Evolutionary conservation across 345 rosid species (phyloP).

Genomic region (Sapria himalayana): DNA sequence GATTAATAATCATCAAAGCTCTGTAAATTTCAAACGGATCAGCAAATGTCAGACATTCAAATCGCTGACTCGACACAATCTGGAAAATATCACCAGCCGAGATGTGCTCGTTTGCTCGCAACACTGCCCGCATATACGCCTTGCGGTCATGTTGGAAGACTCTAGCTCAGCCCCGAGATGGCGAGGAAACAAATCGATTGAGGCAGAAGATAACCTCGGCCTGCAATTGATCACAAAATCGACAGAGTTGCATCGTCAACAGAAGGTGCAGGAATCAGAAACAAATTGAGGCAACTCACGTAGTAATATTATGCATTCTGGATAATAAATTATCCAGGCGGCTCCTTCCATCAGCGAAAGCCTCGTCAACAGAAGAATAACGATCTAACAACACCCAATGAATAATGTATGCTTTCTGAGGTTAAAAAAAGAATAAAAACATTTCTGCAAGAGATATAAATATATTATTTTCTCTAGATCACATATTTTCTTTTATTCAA

Average conservation of each 20-base stretch:
- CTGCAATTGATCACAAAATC: constrained; percentile 16
- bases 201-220: constrained; percentile 34
- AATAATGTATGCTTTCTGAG: constrained; percentile 31
- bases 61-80: constrained; percentile 70
- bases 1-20: constrained; percentile 73
- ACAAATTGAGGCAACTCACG: constrained; percentile 15
- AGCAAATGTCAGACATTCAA: constrained; percentile 73
- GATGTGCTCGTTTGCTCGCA: constrained; percentile 67
- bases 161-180: constrained; percentile 41
- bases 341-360: constrained; percentile 28
- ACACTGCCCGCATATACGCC: constrained; percentile 44
- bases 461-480: too few species aligned
- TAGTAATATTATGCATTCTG: constrained; percentile 18
- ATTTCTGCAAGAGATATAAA: too few species aligned
- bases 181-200: constrained; percentile 28
- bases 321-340: constrained; percentile 23
- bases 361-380: constrained; percentile 24
- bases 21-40: constrained; percentile 83
- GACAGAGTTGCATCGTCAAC: background rate
- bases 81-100: constrained; percentile 80
- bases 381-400: constrained; percentile 42
- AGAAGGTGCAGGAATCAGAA: background rate
- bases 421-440: background rate
- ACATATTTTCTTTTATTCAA: too few species aligned
- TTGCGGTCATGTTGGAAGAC: constrained; percentile 51